These are phyloP conservation scores for Chondrostereum purpureum DNA, from an alignment of 1,284 basidiomycete species.

Conservation along the genomic window DNA sequence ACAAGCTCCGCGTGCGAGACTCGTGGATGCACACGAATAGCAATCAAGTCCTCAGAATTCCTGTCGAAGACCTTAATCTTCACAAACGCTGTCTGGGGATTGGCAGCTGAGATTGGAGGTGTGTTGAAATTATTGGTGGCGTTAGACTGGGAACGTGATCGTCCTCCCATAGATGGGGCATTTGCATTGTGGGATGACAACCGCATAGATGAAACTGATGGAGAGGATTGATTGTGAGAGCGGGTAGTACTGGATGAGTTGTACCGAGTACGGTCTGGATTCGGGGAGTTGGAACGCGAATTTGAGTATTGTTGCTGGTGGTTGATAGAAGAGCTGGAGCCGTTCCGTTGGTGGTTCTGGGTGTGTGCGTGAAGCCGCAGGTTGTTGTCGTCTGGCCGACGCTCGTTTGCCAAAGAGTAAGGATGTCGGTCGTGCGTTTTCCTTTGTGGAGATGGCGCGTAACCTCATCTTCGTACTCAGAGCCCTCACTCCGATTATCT, in stretches of 20 bases:
- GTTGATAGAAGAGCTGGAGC: conserved; percentile 41
- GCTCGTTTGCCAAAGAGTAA: conserved; percentile 17
- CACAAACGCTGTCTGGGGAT: conserved; percentile 79
- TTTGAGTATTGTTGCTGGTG: conserved; percentile 27
- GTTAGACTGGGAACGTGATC: conserved; percentile 50
- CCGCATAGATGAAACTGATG: conserved; percentile 38
- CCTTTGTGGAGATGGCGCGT: conserved; percentile 35
- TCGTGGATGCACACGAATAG: conserved; percentile 94
- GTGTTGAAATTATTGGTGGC: conserved; percentile 48
- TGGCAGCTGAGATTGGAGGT: conserved; percentile 68
- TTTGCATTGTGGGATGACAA: conserved; percentile 41
- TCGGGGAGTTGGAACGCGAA: conserved; percentile 39
- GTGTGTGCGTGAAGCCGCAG: conserved; percentile 32
- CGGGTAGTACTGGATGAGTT: conserved; percentile 20
- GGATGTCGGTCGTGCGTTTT: conserved; percentile 26
- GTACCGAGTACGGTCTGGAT: conserved; percentile 23
- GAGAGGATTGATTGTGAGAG: conserved; percentile 22
- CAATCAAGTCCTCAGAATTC: conserved; percentile 89
- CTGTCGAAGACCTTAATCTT: conserved; percentile 98
- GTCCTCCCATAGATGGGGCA: conserved; percentile 28
- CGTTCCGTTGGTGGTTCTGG: conserved; percentile 46
- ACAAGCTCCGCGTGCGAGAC: conserved; percentile 83
- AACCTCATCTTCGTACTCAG: conserved; percentile 58
- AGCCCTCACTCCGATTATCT: conserved; percentile 42
- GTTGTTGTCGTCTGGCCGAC: conserved; percentile 19